These are phyloP conservation scores for Solanum habrochaites DNA, from an alignment of 257 asterid species.

Conservation along the genomic window DNA sequence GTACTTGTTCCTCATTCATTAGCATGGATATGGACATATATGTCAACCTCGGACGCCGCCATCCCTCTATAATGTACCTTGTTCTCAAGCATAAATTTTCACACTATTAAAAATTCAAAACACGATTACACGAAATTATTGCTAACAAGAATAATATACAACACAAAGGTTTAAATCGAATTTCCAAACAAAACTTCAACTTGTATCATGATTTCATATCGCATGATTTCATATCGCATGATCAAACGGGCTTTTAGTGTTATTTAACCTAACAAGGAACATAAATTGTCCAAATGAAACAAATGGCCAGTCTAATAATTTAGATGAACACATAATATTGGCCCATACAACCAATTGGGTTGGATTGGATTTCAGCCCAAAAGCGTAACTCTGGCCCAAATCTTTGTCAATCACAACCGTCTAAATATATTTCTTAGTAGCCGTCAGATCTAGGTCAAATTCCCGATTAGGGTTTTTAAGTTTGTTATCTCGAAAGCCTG, in stretches of 20 bases:
- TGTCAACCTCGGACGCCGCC: neutral
- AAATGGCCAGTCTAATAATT: neutral
- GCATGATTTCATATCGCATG: too few relatives aligned
- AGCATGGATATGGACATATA: neutral
- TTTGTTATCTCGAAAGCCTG: neutral
- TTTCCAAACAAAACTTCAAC: too few relatives aligned
- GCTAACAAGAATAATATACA: too few relatives aligned
- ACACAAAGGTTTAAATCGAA: too few relatives aligned
- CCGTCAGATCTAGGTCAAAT: conserved; percentile 11
- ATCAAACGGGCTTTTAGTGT: too few relatives aligned
- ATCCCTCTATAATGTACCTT: neutral
- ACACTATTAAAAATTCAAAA: neutral
- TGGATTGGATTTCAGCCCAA: conserved; percentile 39
- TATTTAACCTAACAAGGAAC: too few relatives aligned
- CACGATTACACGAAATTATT: neutral
- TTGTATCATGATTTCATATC: too few relatives aligned
- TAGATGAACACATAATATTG: neutral
- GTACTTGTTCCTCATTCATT: neutral
- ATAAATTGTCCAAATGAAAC: neutral
- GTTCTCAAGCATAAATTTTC: neutral
- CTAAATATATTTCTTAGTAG: neutral
- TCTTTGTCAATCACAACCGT: neutral
- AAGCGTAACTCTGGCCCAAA: neutral
- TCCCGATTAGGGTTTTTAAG: neutral
- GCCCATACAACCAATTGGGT: conserved; percentile 10